A percentile compares a stretch with the other conserved stretches of the same genome.
Evolutionary conservation across 2,329 filamentous ascomycete species (phyloP).

Genomic region (Drechmeria coniospora): DNA sequence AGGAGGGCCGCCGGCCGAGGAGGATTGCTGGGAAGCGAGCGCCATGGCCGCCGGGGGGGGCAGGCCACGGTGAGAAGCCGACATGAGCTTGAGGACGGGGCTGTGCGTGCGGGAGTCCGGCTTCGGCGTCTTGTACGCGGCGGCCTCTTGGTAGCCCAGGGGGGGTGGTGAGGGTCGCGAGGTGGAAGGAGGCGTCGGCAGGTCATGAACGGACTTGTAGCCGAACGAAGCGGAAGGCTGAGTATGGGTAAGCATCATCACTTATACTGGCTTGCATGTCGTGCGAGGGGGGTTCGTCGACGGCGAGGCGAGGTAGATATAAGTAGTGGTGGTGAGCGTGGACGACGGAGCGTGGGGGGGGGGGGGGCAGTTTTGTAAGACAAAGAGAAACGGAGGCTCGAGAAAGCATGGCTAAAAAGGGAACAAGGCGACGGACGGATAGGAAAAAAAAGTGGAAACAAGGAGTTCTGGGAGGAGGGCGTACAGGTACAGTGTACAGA

Average conservation of each 20-base stretch:
- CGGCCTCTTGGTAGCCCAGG: slow-evolving; percentile 31
- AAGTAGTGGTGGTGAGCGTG: background rate
- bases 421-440: slow-evolving; percentile 3
- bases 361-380: slow-evolving; percentile 11
- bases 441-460: slow-evolving; percentile 5
- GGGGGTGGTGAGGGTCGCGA: slow-evolving; percentile 41
- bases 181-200: slow-evolving; percentile 41
- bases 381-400: background rate
- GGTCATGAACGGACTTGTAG: slow-evolving; percentile 46
- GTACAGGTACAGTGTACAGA: no score
- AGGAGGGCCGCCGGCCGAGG: slow-evolving; percentile 10
- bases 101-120: slow-evolving; percentile 28
- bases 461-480: slow-evolving; percentile 5
- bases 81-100: slow-evolving; percentile 43
- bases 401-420: slow-evolving; percentile 5
- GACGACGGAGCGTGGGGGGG: slow-evolving; percentile 6
- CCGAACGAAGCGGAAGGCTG: slow-evolving; percentile 42
- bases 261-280: slow-evolving; percentile 13
- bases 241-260: slow-evolving; percentile 46
- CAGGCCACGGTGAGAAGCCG: slow-evolving; percentile 52
- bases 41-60: slow-evolving; percentile 53
- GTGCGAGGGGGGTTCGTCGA: slow-evolving; percentile 9
- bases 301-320: slow-evolving; percentile 1
- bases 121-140: slow-evolving; percentile 23
- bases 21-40: slow-evolving; percentile 32